A percentile compares a stretch with the other conserved stretches of the same genome.
These are phyloP conservation scores for Heliamphora pulchella DNA, from an alignment of 179 eudicot genomes.

Conservation along the genomic window DNA sequence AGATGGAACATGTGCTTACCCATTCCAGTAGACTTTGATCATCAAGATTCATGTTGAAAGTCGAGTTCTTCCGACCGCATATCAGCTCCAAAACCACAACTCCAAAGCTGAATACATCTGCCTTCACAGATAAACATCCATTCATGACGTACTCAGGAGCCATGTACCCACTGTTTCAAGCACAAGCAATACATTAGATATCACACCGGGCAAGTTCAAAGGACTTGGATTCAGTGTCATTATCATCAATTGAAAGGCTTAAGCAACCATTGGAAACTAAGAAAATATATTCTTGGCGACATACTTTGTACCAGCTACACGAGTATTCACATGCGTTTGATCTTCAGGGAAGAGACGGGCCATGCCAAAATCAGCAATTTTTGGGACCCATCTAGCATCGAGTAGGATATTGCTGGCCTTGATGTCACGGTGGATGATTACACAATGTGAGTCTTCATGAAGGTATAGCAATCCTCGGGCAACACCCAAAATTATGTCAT, in stretches of 20 bases:
- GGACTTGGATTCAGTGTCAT: neutral
- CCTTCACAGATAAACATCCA: slow-evolving; percentile 56
- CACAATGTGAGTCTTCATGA: slow-evolving; percentile 52
- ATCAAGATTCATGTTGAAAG: slow-evolving; percentile 22
- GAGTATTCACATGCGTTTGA: slow-evolving; percentile 63
- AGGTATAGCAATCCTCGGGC: slow-evolving; percentile 61
- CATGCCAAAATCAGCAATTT: slow-evolving; percentile 83
- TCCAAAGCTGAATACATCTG: slow-evolving; percentile 66
- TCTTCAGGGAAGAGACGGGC: slow-evolving; percentile 72
- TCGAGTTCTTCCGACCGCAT: slow-evolving; percentile 52
- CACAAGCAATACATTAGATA: neutral
- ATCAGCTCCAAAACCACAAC: slow-evolving; percentile 57
- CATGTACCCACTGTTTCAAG: slow-evolving; percentile 62
- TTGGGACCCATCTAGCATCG: slow-evolving; percentile 67
- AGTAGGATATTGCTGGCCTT: slow-evolving; percentile 65
- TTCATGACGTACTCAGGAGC: slow-evolving; percentile 71
- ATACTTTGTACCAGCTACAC: slow-evolving; percentile 73
- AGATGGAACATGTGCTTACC: slow-evolving; percentile 34
- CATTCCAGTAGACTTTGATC: slow-evolving; percentile 45
- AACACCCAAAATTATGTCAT: slow-evolving; percentile 45
- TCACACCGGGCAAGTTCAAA: neutral
- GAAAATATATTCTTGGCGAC: slow-evolving; percentile 8
- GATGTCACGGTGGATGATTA: slow-evolving; percentile 71
- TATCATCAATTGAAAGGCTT: neutral
- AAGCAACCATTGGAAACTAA: neutral